Evolutionary conservation across 169 alveolate species (phyloP).

Genomic region (Plasmodium sp.): DNA sequence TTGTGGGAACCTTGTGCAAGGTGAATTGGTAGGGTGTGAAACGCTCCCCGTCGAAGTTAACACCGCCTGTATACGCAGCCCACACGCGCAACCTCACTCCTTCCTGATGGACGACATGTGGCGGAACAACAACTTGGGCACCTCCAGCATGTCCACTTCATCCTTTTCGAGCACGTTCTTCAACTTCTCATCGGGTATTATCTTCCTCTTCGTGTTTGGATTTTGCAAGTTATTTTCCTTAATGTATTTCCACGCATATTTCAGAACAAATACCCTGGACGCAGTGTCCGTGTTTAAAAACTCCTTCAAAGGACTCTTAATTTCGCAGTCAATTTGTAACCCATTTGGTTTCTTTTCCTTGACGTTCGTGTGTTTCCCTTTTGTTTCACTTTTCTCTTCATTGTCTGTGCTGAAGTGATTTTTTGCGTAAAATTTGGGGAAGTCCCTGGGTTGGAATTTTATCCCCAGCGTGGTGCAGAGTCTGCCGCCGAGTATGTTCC

Average conservation of each 20-base stretch:
- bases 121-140: conserved; percentile 36
- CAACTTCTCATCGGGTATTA: conserved; percentile 56
- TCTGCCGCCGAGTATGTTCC: not conserved
- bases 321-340: conserved; percentile 62
- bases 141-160: conserved; percentile 66
- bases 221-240: conserved; percentile 72
- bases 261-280: conserved; percentile 58
- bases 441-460: not conserved
- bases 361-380: not conserved
- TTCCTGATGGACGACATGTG: conserved; percentile 44
- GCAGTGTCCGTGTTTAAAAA: conserved; percentile 60
- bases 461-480: not conserved
- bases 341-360: conserved; percentile 71
- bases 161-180: conserved; percentile 57
- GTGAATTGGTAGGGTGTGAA: not conserved
- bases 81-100: not conserved
- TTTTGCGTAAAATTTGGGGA: conserved; percentile 1
- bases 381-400: not conserved
- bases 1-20: not conserved
- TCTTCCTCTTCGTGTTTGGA: conserved; percentile 67
- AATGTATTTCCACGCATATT: conserved; percentile 72
- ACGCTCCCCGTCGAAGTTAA: not conserved
- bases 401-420: conserved; percentile 34
- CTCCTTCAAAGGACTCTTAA: conserved; percentile 61
- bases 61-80: not conserved